Base-by-base conservation (phyloP, 495 filamentous ascomycete species). In the Daldinia loculata region DNA sequence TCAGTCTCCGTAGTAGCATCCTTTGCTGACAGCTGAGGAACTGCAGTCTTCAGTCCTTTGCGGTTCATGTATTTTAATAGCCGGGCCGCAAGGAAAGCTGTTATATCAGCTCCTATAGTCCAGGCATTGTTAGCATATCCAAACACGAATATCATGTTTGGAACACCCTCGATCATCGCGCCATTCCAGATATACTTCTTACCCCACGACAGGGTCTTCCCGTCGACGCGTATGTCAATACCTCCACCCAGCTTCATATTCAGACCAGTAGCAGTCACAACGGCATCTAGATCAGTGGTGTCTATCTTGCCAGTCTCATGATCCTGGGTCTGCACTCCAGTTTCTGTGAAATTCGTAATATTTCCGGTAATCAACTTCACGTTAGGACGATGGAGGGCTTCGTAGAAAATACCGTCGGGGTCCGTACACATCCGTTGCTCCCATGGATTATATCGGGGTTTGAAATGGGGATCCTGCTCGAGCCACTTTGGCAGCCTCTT, bases 381-480 rank as follows among this genome's bases (percentile, higher is more conserved):
- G 56, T 86, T 86, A 32, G 85, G 85, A 0, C 66, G 72, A n/a
- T 80, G 80, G 14, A 92, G 77, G 11, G 81, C 70, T 7, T 78
- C 67, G 80, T 84, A 91, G 78, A 91, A 90, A 70, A 89, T 88
- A 1, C 84, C 88, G 67, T 90, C 86, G 0, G 88, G 88, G 38
- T 82, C 84, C 34, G 87, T 71, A 63, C 89, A 91, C 5, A 91
- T 70, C 0, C 89, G 84, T 72, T 91, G 89, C 22, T 91, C 88
- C 87, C 88, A 91, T 1, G 89, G 89, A 67, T 89, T 88, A 69
- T 92, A 91, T 15, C 66, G 66, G 0, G 89, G 89, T 6, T 82
- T 83, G 80, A 91, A 92, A 69, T 90, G 84, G 0, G 88, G 86
- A 39, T 89, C 85, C 24, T 80, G 65, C 3, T 83, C 78, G 27